phyloP scores from a whole-genome alignment of 768 basidiomycete genomes.

The Phylloporus sp. region DNA sequence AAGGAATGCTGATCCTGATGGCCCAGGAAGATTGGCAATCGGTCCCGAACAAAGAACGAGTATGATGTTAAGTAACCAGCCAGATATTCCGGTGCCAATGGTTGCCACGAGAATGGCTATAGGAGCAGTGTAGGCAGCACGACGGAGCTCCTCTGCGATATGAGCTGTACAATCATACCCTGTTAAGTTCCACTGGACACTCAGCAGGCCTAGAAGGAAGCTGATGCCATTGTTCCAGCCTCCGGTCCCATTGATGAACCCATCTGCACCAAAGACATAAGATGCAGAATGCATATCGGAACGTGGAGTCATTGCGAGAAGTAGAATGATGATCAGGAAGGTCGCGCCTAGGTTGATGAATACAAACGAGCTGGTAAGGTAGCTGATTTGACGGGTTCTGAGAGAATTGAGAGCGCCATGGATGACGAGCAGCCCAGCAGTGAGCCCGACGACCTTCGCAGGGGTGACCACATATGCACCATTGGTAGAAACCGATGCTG shows the following conservation, averaged over 20 bases:
- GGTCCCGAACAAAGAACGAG: slow-evolving; percentile 57
- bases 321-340: slow-evolving; percentile 40
- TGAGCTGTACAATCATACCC: slow-evolving; percentile 28
- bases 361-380: slow-evolving; percentile 34
- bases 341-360: slow-evolving; percentile 45
- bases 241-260: slow-evolving; percentile 41
- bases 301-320: slow-evolving; percentile 42
- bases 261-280: slow-evolving; percentile 51
- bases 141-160: slow-evolving; percentile 45
- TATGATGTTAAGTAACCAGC: slow-evolving; percentile 63
- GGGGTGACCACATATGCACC: slow-evolving; percentile 34
- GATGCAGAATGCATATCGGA: slow-evolving; percentile 52
- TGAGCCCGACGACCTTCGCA: slow-evolving; percentile 41
- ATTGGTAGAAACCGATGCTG: slow-evolving; percentile 23
- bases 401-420: slow-evolving; percentile 46
- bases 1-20: slow-evolving; percentile 53
- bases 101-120: slow-evolving; percentile 43
- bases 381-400: slow-evolving; percentile 34
- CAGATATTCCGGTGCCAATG: slow-evolving; percentile 45
- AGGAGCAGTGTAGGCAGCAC: slow-evolving; percentile 48
- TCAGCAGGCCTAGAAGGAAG: slow-evolving; percentile 45
- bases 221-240: slow-evolving; percentile 40
- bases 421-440: slow-evolving; percentile 36
- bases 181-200: slow-evolving; percentile 47
- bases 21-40: slow-evolving; percentile 45